A percentile compares a stretch with the other conserved stretches of the same genome.
Evolutionary conservation across 1,139 yeast genomes (phyloP).

Genomic region (Pichia sp.): DNA sequence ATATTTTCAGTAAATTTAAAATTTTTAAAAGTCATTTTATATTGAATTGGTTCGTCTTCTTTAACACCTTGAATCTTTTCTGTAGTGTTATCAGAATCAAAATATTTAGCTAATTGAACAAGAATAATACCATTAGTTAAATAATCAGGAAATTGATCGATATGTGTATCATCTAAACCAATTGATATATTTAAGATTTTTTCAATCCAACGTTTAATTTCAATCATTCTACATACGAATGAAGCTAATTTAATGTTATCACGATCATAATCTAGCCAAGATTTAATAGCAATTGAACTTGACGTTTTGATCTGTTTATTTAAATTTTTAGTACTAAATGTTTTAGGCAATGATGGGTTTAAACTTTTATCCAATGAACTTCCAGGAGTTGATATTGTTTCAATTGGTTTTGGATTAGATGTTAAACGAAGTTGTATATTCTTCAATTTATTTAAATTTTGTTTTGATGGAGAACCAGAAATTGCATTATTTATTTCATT

Average conservation of each 20-base stretch:
- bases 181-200: constrained; percentile 45
- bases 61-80: constrained; percentile 24
- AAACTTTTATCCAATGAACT: neutral
- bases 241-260: constrained; percentile 43
- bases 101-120: constrained; percentile 69
- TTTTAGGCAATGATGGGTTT: constrained; percentile 13
- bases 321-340: constrained; percentile 16
- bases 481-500: constrained; percentile 28
- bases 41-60: constrained; percentile 40
- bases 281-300: constrained; percentile 8
- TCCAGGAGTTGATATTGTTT: neutral
- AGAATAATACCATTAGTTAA: constrained; percentile 79
- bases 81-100: constrained; percentile 61
- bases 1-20: constrained; percentile 93
- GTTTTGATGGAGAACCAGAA: constrained; percentile 31
- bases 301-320: constrained; percentile 7
- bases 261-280: constrained; percentile 27
- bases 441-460: constrained; percentile 28
- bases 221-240: constrained; percentile 81
- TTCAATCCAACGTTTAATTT: constrained; percentile 77
- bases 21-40: constrained; percentile 26
- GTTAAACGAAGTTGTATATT: constrained; percentile 25
- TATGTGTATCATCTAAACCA: constrained; percentile 48
- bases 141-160: constrained; percentile 44
- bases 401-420: neutral